A percentile compares a stretch with the other conserved stretches of the same genome.
These are phyloP conservation scores for Cadophora malorum DNA, from an alignment of 2,329 filamentous ascomycete species.

Conservation along the genomic window DNA sequence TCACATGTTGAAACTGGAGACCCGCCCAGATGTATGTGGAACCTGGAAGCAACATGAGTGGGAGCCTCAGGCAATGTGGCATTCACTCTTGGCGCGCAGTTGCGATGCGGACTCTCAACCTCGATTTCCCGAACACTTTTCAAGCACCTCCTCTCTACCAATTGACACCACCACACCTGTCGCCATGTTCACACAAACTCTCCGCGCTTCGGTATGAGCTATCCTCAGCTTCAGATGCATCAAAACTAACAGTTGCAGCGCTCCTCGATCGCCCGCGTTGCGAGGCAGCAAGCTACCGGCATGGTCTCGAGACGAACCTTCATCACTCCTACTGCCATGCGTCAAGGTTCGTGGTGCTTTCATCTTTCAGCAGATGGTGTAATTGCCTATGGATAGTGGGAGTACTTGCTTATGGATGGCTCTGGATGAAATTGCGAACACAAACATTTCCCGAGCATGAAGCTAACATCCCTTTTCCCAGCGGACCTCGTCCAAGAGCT, in stretches of 20 bases:
- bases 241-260: constrained; percentile 42
- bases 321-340: constrained; percentile 46
- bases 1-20: too few relatives aligned
- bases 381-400: background rate
- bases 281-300: constrained; percentile 43
- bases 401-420: background rate
- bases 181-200: constrained; percentile 46
- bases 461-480: constrained; percentile 50
- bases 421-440: background rate
- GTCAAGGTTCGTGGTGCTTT: constrained; percentile 42
- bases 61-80: constrained; percentile 9
- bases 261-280: constrained; percentile 46
- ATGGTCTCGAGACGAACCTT: constrained; percentile 44
- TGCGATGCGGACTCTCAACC: constrained; percentile 15
- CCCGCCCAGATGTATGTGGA: too few relatives aligned
- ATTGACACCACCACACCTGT: constrained; percentile 42
- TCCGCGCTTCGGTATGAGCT: constrained; percentile 46
- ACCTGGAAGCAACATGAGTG: too few relatives aligned
- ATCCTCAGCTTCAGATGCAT: constrained; percentile 30
- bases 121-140: constrained; percentile 23
- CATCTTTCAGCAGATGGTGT: background rate
- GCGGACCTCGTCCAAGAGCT: constrained; percentile 98
- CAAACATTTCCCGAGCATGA: background rate
- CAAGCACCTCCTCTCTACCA: constrained; percentile 36
- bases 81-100: constrained; percentile 4